A percentile compares a stretch with the other conserved stretches of the same genome.
Evolutionary conservation across 441 rosid genomes (phyloP).

Genomic region (Eruca vesicaria): DNA sequence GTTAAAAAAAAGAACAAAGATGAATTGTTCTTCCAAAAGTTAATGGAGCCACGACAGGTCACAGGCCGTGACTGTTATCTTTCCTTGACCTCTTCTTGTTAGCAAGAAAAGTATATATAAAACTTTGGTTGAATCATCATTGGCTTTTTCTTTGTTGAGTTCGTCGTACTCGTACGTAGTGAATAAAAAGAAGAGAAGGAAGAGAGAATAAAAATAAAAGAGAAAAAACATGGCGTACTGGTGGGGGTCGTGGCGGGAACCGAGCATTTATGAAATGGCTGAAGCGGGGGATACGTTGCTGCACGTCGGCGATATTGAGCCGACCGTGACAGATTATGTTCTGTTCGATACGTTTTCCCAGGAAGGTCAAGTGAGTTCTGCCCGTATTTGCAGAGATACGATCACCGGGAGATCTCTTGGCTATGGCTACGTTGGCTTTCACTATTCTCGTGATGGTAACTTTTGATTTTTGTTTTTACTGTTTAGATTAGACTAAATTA

Average conservation of each 20-base stretch:
- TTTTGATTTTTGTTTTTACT: background rate
- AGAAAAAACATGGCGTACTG: background rate
- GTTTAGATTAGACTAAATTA: background rate
- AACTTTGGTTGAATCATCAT: background rate
- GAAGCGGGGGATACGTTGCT: slow-evolving; percentile 52
- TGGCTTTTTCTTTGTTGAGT: background rate
- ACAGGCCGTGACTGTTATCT: background rate
- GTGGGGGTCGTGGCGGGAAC: slow-evolving; percentile 29
- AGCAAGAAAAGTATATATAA: background rate
- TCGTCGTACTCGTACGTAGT: background rate
- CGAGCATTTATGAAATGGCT: slow-evolving; percentile 38
- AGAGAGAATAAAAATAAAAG: background rate
- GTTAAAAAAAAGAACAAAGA: too few relatives aligned
- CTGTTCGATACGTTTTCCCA: slow-evolving; percentile 59
- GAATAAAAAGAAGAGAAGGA: background rate
- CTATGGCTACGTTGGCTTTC: slow-evolving; percentile 66
- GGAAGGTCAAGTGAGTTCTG: slow-evolving; percentile 54
- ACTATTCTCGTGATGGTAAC: slow-evolving; percentile 59
- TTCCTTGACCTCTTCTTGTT: background rate
- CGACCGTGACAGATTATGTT: slow-evolving; percentile 58
- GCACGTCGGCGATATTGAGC: slow-evolving; percentile 73
- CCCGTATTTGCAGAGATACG: slow-evolving; percentile 63
- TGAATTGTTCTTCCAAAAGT: background rate
- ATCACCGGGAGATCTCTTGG: slow-evolving; percentile 66
- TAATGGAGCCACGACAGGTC: background rate